Base-by-base conservation (phyloP, 345 rosid species). In the Hypericum androsaemum region DNA sequence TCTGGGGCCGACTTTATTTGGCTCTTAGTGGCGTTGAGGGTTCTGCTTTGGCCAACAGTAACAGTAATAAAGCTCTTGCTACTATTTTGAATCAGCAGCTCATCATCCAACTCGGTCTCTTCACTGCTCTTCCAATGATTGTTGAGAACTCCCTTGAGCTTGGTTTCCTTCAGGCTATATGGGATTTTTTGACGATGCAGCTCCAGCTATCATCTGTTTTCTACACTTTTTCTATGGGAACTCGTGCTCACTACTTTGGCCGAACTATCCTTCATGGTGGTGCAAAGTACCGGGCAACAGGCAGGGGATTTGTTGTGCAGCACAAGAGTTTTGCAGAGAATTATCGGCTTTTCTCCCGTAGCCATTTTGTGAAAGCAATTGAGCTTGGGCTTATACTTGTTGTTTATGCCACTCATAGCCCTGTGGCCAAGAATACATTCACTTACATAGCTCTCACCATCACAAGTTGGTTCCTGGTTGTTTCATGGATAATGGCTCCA, bases 101-200 rank as follows among this genome's bases (percentile, higher is more conserved):
- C 58, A 71, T 83, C 41, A 53, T 89, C 47, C 98, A 90, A 63
- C 89, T 90, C 15, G 98, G 96, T 40, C 74, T 90, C 43, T 90
- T 90, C 69, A 90, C 96, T 12, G 95, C 96, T 54, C 95, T 90
- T 60, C 98, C 98, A 0, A 90, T 90, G 98, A 79, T 90, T 51
- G 89, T 90, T 52, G 98, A 90, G 75, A 87, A 86, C 62, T 70
- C 96, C 52, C 83, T 90, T 43, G 98, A 90, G 78, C 95, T 77
- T 56, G 98, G 98, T 16, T 90, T 90, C 67, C 88, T 90, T 73
- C 81, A 77, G 53, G 95, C 96, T 39, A 37, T 82, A 45, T 90
- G 98, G 96, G 98, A 84, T 71, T 90, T 90, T 82, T 64, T 90
- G 56, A 90, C 89, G 7, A 90, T 90, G 96, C 80, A 82, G 79